These are phyloP conservation scores for Fomes fomentarius DNA, from an alignment of 1,284 basidiomycete genomes.

Conservation along the genomic window DNA sequence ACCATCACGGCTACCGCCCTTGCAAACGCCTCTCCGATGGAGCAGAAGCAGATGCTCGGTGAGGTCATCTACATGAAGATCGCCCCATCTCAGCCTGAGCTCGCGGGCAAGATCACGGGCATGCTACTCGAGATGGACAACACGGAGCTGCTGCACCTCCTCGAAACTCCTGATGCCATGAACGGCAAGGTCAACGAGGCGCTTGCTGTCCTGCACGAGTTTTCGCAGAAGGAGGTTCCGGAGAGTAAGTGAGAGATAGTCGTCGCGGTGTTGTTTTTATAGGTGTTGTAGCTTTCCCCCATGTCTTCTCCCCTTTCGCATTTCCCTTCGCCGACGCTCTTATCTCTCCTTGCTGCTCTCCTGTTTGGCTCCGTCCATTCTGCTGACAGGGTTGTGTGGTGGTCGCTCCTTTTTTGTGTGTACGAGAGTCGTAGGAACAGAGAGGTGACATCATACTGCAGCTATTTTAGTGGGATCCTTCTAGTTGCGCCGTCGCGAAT, in stretches of 20 bases:
- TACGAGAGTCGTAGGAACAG: constrained; percentile 57
- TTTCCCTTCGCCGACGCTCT: constrained; percentile 30
- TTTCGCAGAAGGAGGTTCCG: constrained; percentile 53
- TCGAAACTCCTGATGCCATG: constrained; percentile 83
- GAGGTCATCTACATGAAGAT: constrained; percentile 94
- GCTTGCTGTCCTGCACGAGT: constrained; percentile 79
- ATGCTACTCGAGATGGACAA: constrained; percentile 99
- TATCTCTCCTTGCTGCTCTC: constrained; percentile 26
- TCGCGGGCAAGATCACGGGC: constrained; percentile 97
- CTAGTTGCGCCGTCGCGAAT: constrained; percentile 18
- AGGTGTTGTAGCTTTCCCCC: constrained; percentile 21
- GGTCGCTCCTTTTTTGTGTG: constrained; percentile 67
- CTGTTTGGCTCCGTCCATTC: constrained; percentile 6
- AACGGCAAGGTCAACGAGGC: constrained; percentile 90
- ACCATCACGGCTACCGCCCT: constrained; percentile 56
- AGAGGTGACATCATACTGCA: constrained; percentile 41
- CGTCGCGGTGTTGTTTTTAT: constrained; percentile 27
- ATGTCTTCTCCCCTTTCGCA: constrained; percentile 15
- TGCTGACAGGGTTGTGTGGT: constrained; percentile 46
- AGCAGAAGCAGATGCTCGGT: constrained; percentile 97
- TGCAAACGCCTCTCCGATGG: constrained; percentile 77
- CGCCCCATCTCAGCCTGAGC: constrained; percentile 75
- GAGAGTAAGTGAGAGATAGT: constrained; percentile 27
- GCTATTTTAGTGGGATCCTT: constrained; percentile 24
- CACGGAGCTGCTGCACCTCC: constrained; percentile 82